Conservation (phyloP, 2,329 filamentous ascomycete genomes). For the Phaeophleospora eucalypticola region DNA sequence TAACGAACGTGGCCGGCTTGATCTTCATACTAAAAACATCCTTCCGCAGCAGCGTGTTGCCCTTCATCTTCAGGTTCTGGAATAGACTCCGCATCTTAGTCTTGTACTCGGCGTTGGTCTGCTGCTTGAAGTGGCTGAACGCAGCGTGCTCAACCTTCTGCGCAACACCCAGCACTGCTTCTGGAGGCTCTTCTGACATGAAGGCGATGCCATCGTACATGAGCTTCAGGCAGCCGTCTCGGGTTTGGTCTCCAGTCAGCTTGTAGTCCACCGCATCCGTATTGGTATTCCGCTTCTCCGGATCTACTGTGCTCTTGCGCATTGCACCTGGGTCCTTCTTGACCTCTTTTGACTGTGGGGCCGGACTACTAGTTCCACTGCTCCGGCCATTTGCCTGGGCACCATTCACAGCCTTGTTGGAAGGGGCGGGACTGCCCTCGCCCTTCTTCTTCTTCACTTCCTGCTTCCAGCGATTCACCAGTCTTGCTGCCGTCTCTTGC, state of each 20-base stretch:
- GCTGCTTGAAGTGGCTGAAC: conserved; percentile 64
- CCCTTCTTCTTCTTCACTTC: conserved; percentile 52
- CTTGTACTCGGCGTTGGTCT: conserved; percentile 70
- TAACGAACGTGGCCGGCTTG: conserved; percentile 67
- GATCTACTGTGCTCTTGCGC: conserved; percentile 52
- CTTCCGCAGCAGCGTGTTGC: conserved; percentile 71
- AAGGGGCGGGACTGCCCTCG: conserved; percentile 46
- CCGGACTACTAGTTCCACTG: conserved; percentile 38
- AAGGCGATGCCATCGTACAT: conserved; percentile 89
- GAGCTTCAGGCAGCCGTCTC: conserved; percentile 83
- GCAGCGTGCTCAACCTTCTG: conserved; percentile 75
- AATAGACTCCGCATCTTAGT: conserved; percentile 88
- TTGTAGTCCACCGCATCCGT: conserved; percentile 75
- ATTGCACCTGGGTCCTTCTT: conserved; percentile 32
- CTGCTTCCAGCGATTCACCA: conserved; percentile 84
- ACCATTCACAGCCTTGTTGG: conserved; percentile 33
- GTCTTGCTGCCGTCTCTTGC: conserved; percentile 69
- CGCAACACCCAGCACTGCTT: conserved; percentile 62
- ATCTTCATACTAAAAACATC: conserved; percentile 75
- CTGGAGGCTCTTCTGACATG: conserved; percentile 58
- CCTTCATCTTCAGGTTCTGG: conserved; percentile 90
- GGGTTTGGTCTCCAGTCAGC: conserved; percentile 67
- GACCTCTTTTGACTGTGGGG: conserved; percentile 36
- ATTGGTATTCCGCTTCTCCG: conserved; percentile 76
- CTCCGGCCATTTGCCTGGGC: conserved; percentile 24